Conservation (phyloP, 192 early-diverging fungal species). For the Gamsiella multidivaricata region DNA sequence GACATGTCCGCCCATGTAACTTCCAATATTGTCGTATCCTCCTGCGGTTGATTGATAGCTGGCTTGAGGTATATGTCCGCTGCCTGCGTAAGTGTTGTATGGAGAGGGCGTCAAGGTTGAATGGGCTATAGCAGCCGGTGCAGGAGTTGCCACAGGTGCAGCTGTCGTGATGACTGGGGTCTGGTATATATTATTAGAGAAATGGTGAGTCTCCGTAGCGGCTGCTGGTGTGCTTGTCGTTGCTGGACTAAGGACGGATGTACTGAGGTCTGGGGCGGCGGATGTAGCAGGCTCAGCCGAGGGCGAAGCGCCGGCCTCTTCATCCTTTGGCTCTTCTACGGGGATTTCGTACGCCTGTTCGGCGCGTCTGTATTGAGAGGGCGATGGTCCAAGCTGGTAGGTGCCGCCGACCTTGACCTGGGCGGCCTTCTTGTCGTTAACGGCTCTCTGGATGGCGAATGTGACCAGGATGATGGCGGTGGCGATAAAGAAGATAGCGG, state of each 20-base stretch:
- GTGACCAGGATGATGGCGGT: constrained; percentile 29
- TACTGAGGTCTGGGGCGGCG: background rate
- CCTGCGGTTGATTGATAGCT: constrained; percentile 23
- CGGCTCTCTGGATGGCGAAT: constrained; percentile 33
- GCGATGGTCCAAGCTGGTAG: constrained; percentile 38
- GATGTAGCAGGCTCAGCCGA: constrained; percentile 5
- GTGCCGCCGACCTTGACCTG: constrained; percentile 42
- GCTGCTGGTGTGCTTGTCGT: background rate
- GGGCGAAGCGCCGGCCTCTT: constrained; percentile 24
- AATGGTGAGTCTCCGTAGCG: background rate
- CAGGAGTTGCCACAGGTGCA: constrained; percentile 12
- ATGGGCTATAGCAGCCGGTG: constrained; percentile 2
- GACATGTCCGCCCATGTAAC: constrained; percentile 12
- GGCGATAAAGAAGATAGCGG: constrained; percentile 40
- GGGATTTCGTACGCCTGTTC: constrained; percentile 13
- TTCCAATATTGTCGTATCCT: constrained; percentile 16
- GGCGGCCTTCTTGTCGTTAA: constrained; percentile 39
- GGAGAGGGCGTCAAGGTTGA: background rate
- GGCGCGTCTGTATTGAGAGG: constrained; percentile 36
- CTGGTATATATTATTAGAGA: constrained; percentile 36
- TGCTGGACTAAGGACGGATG: constrained; percentile 13
- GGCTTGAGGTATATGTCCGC: constrained; percentile 24
- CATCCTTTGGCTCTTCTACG: constrained; percentile 29
- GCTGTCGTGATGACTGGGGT: constrained; percentile 19
- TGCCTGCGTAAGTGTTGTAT: constrained; percentile 16